Percentiles rank a stretch among this genome's conserved stretches.
These are phyloP conservation scores for Apocynum venetum DNA, from an alignment of 257 asterid genomes.

Conservation along the genomic window DNA sequence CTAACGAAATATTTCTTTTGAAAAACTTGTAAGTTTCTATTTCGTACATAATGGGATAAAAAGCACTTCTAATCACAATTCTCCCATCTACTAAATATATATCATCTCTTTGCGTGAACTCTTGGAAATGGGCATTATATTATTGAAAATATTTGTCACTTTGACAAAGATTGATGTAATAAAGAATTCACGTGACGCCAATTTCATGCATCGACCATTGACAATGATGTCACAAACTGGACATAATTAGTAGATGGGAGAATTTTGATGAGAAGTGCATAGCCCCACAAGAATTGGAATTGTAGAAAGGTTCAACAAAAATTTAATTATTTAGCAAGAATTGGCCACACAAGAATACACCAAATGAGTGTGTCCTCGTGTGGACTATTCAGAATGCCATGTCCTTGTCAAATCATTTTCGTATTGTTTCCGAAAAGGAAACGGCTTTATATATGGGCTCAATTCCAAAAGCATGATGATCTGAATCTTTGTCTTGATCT, in stretches of 20 bases:
- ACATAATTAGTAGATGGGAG: neutral
- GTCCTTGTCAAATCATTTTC: neutral
- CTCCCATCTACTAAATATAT: neutral
- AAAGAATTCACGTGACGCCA: neutral
- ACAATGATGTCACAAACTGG: neutral
- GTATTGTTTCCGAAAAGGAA: neutral
- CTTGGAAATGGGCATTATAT: neutral
- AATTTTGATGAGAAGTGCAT: neutral
- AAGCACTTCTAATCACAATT: too few relatives aligned
- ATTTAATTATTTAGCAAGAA: neutral
- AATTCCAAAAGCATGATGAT: neutral
- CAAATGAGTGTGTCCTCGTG: neutral
- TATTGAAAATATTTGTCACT: neutral
- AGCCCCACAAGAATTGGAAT: neutral
- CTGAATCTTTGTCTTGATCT: neutral
- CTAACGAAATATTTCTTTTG: too few relatives aligned
- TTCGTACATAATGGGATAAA: too few relatives aligned
- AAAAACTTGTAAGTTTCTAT: too few relatives aligned
- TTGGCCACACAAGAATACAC: neutral
- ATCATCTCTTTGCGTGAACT: neutral
- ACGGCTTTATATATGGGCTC: neutral
- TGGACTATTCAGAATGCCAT: neutral
- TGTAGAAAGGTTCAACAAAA: neutral
- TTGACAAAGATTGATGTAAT: neutral
- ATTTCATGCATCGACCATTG: neutral